Evolutionary conservation across 306 rosid species (phyloP), one percentile per base, ranked within the genome.

Genomic region (Cucurbita maxima): DNA sequence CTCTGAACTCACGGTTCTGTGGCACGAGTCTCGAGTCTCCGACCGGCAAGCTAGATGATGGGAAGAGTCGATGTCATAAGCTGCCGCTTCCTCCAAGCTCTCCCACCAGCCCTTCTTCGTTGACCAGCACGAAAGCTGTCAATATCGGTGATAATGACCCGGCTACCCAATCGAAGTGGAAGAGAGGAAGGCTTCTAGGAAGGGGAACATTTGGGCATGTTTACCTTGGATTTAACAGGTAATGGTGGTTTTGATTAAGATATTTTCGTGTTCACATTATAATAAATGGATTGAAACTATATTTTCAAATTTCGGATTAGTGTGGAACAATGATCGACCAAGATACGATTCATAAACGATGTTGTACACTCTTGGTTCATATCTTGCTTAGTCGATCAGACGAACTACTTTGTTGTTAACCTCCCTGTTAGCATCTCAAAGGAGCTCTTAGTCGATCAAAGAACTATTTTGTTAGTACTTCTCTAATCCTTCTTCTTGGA

Each of bases 161-260:
- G 66, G 4, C 78, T 22, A 76, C 80, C 12, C 83, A 82, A 41
- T 79, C 97, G 20, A 87, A 86, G 71, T 91, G 97, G 99, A 89
- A 83, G 88, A 94, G 88, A 85, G 99, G 99, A 79, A 91, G 72
- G 88, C 96, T 91, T 82, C 82, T 94, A 22, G 99, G 99, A 69
- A 86, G 99, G 40, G 99, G 99, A 48, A 89, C 97, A 44, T 94
- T 91, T 81, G 99, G 99, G 38, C 99, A 94, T 79, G 99, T 94
- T 68, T 94, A 87, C 82, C 79, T 84, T 9, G 99, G 97, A 70
- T 94, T 94, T 78, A 91, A 91, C 82, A 87, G 99, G 99, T 91
- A 85, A 71, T 50, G 11, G 13, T 50, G 8, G 34, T 69, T 69
- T 69, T 14, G 20, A 48, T 69, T 48, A 25, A 37, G 11, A 52